Percentiles rank a stretch among this genome's conserved stretches.
Conservation (phyloP, 805 yeast species). For the Zygosaccharomyces bisporus region DNA sequence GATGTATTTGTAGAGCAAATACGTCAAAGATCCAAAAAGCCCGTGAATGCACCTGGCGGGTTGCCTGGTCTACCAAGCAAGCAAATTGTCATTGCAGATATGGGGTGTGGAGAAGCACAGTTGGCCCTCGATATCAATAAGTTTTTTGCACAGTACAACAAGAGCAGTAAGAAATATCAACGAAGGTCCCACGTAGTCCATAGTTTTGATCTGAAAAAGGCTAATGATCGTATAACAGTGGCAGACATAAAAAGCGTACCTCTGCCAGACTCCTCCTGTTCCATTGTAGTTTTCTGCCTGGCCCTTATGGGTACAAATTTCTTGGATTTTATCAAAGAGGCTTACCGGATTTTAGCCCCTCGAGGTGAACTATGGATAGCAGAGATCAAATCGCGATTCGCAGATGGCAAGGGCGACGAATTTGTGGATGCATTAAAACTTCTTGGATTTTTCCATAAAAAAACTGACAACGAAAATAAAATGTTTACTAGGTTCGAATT, state of each 20-base stretch:
- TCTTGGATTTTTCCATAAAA: slow-evolving; percentile 81
- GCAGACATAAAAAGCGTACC: slow-evolving; percentile 95
- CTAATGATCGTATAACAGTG: slow-evolving; percentile 89
- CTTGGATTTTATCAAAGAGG: slow-evolving; percentile 86
- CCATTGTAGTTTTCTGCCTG: slow-evolving; percentile 87
- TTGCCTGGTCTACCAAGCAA: slow-evolving; percentile 63
- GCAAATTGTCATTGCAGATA: slow-evolving; percentile 83
- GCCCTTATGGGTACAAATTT: slow-evolving; percentile 98
- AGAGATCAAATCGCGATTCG: slow-evolving; percentile 89
- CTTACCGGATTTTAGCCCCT: slow-evolving; percentile 79
- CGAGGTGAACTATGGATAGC: slow-evolving; percentile 97
- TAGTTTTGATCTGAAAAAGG: slow-evolving; percentile 86
- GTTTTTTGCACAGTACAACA: slow-evolving; percentile 40
- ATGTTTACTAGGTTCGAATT: slow-evolving; percentile 96
- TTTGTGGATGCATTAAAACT: slow-evolving; percentile 75
- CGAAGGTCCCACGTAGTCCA: slow-evolving; percentile 61
- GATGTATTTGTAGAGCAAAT: slow-evolving; percentile 77
- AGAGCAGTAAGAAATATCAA: slow-evolving; percentile 35
- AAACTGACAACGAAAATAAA: slow-evolving; percentile 80
- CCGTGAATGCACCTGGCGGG: slow-evolving; percentile 95
- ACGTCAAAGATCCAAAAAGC: slow-evolving; percentile 52
- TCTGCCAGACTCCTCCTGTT: slow-evolving; percentile 68
- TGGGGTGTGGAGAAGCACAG: slow-evolving; percentile 99
- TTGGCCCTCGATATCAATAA: slow-evolving; percentile 63
- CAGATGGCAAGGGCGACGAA: slow-evolving; percentile 71